Evolutionary conservation across 164 flowering plant species (phyloP).

Genomic region (Pachysandra terminalis): DNA sequence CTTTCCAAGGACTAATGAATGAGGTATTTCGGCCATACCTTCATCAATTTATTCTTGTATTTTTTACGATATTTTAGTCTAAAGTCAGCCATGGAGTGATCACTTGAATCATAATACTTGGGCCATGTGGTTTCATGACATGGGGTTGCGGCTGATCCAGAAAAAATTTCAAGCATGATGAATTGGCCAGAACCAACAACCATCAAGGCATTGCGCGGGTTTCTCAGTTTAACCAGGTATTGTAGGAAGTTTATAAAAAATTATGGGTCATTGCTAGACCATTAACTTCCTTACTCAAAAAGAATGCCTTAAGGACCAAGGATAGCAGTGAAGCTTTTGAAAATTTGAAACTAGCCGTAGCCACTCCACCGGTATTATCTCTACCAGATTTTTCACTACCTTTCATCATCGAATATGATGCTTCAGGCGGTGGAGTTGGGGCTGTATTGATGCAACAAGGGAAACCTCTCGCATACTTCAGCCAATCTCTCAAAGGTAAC

Average conservation of each 20-base stretch:
- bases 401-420: not conserved
- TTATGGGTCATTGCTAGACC: slow-evolving; percentile 1
- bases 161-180: not conserved
- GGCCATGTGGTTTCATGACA: slow-evolving; percentile 2
- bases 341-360: not conserved
- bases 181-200: slow-evolving; percentile 1
- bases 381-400: not conserved
- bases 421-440: not conserved
- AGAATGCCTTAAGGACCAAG: not conserved
- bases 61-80: slow-evolving; percentile 20
- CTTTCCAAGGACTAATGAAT: slow-evolving; percentile 13
- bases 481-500: not conserved
- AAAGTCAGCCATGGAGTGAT: not conserved
- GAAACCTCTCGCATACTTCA: not conserved
- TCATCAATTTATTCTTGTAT: slow-evolving; percentile 1
- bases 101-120: slow-evolving; percentile 7
- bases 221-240: slow-evolving; percentile 14
- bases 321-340: not conserved
- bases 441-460: not conserved
- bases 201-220: not conserved
- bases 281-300: not conserved
- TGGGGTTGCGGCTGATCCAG: slow-evolving; percentile 8
- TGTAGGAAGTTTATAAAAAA: not conserved
- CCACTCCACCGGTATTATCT: not conserved
- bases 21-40: not conserved